These are phyloP conservation scores for Fusarium mundagurra DNA, from an alignment of 2,329 filamentous ascomycete genomes.

Conservation along the genomic window DNA sequence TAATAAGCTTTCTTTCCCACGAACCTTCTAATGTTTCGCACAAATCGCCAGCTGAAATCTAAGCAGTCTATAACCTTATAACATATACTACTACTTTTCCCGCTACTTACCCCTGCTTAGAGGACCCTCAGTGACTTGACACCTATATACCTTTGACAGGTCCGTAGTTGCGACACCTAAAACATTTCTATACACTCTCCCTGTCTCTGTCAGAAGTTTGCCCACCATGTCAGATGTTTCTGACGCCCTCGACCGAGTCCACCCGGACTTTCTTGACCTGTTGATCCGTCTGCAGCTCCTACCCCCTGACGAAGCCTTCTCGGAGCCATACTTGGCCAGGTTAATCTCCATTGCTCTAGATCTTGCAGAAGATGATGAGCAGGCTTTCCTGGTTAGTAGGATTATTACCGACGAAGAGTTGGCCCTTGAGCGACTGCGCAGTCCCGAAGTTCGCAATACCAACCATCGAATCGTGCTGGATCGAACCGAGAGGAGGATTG, in stretches of 20 bases:
- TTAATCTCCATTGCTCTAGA: constrained; percentile 34
- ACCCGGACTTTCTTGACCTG: constrained; percentile 36
- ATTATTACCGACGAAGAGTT: constrained; percentile 39
- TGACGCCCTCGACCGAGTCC: constrained; percentile 25
- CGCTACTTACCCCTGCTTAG: neutral
- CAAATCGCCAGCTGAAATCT: neutral
- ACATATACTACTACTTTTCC: neutral
- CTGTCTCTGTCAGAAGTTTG: neutral
- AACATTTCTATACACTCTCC: too few relatives aligned
- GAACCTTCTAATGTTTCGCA: neutral
- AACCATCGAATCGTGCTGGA: constrained; percentile 21
- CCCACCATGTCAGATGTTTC: neutral
- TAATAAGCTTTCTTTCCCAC: neutral
- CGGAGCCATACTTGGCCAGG: constrained; percentile 27
- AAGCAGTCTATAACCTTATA: neutral
- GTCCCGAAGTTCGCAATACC: constrained; percentile 22
- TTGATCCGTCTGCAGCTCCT: constrained; percentile 13
- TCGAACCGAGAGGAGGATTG: constrained; percentile 14
- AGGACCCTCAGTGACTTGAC: neutral
- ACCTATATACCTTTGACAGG: neutral
- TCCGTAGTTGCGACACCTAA: neutral
- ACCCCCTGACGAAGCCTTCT: neutral
- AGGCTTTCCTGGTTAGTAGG: constrained; percentile 30
- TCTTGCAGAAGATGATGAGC: constrained; percentile 27
- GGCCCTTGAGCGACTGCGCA: constrained; percentile 21